Base-by-base conservation (phyloP, 176 grass and related monocot species). In the Rhynchospora breviuscula region DNA sequence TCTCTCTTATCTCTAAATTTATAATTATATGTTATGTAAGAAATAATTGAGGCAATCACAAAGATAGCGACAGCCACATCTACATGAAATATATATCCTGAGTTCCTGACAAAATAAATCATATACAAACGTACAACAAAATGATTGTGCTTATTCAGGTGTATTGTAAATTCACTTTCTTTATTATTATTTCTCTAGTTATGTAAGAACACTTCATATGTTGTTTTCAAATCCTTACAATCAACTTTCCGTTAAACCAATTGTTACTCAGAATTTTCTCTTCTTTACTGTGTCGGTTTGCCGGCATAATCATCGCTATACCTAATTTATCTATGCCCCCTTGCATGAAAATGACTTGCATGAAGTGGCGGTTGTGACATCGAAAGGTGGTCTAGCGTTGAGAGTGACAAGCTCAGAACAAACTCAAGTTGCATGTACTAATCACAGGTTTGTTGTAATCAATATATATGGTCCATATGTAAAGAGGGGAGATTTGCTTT, bases 211-310 rank as follows among this genome's bases (percentile, higher is more conserved):
- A 77, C 48, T 83, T 78, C 45, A 71, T 82, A 44, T 73, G 68
- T 77, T 73, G 47, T 26, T 68, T 67, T 63, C 31, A 74, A 72
- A 86, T 67, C 54, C 49, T 25, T 83, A 51, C 54, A 13, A 5
- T 56, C 46, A 68, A 56, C 80, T 87, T 84, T 88, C 81, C 48
- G 81, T 40, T 88, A 23, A 78, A 70, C 72, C 81, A 88, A 84
- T 88, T 13, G 47, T 59, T 84, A 79, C 65, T 71, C 15, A 31
- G 61, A 44, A 84, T 80, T 63, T 18, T 88, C 61, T 70, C 71
- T 84, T 84, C 62, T 84, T 88, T 79, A 80, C 67, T 48, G 43
- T 88, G 86, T 72, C 86, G 51, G 69, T 88, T 79, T 63, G 59
- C 69, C 52, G 6, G 22, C 45, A 84, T 78, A 43, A 83, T 83